phyloP scores from a whole-genome alignment of 108 stramenopile genomes.

The Nitzschia inconspicua region DNA sequence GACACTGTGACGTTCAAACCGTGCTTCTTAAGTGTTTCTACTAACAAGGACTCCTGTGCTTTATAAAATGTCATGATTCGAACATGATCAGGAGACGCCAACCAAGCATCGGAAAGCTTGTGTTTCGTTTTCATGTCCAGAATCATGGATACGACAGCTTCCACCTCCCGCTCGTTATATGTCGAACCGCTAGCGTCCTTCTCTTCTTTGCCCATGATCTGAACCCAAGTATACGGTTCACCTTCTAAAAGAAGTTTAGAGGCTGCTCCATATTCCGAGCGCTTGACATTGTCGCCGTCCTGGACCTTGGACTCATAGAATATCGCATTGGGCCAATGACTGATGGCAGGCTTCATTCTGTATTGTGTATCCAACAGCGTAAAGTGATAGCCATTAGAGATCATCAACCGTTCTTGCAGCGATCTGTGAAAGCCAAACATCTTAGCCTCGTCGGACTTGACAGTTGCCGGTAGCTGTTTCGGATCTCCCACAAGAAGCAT shows the following conservation, averaged over 20 bases:
- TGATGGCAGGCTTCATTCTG: slow-evolving; percentile 66
- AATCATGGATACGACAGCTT: slow-evolving; percentile 33
- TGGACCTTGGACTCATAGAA: slow-evolving; percentile 43
- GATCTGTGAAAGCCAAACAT: slow-evolving; percentile 43
- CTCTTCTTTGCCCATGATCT: slow-evolving; percentile 5
- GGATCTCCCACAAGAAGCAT: slow-evolving; percentile 77
- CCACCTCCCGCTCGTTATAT: slow-evolving; percentile 37
- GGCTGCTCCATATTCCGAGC: slow-evolving; percentile 23
- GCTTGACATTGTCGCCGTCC: slow-evolving; percentile 28
- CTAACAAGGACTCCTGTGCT: slow-evolving; percentile 30
- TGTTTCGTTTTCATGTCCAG: slow-evolving; percentile 10
- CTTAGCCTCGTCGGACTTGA: slow-evolving; percentile 44
- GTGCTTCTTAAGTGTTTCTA: slow-evolving; percentile 21
- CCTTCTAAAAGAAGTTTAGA: slow-evolving; percentile 24
- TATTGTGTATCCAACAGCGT: slow-evolving; percentile 82
- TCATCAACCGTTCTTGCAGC: slow-evolving; percentile 79
- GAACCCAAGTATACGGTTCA: slow-evolving; percentile 13
- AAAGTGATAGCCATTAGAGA: slow-evolving; percentile 50
- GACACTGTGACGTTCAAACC: slow-evolving; percentile 47
- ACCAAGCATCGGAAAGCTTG: not conserved
- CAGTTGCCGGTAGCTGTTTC: slow-evolving; percentile 82
- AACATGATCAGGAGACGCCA: slow-evolving; percentile 17
- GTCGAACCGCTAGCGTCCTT: slow-evolving; percentile 18
- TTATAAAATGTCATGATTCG: slow-evolving; percentile 57
- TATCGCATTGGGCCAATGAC: slow-evolving; percentile 49